These are phyloP conservation scores for Daedalea quercina DNA, from an alignment of 768 basidiomycete species.

Conservation along the genomic window DNA sequence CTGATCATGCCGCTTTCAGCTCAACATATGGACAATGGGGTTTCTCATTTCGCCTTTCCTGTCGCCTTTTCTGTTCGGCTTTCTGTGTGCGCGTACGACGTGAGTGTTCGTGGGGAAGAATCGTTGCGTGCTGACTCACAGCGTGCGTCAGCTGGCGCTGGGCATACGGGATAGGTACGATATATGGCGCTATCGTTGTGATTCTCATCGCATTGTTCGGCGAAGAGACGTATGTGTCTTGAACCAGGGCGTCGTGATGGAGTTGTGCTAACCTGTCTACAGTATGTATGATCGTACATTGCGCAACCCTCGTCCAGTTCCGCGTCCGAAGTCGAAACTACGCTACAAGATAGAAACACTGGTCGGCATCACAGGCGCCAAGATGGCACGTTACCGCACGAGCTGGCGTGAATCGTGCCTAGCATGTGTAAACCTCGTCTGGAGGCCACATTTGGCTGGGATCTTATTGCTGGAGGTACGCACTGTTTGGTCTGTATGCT, in stretches of 20 bases:
- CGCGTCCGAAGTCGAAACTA: slow-evolving; percentile 34
- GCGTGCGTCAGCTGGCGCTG: slow-evolving; percentile 43
- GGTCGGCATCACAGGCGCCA: slow-evolving; percentile 55
- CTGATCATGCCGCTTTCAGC: slow-evolving; percentile 25
- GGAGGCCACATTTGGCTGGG: slow-evolving; percentile 54
- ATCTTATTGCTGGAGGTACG: slow-evolving; percentile 47
- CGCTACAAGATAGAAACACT: slow-evolving; percentile 51
- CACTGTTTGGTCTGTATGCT: not conserved
- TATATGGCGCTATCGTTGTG: slow-evolving; percentile 51
- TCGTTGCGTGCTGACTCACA: not conserved
- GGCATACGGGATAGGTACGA: slow-evolving; percentile 60
- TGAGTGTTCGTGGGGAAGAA: slow-evolving; percentile 7
- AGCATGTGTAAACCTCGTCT: slow-evolving; percentile 45
- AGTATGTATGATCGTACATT: slow-evolving; percentile 60
- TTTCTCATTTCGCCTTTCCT: slow-evolving; percentile 61
- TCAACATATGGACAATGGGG: slow-evolving; percentile 70
- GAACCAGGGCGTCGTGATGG: too few species aligned
- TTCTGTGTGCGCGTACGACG: slow-evolving; percentile 51
- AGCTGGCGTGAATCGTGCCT: slow-evolving; percentile 41
- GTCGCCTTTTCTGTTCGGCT: slow-evolving; percentile 63
- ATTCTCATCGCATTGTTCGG: slow-evolving; percentile 51
- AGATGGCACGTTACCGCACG: slow-evolving; percentile 49
- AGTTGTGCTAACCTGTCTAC: not conserved
- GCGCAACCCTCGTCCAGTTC: slow-evolving; percentile 34
- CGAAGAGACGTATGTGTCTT: slow-evolving; percentile 55